Evolutionary conservation across 2,329 filamentous ascomycete genomes (phyloP).

Genomic region (Colletotrichum tamarilloi): DNA sequence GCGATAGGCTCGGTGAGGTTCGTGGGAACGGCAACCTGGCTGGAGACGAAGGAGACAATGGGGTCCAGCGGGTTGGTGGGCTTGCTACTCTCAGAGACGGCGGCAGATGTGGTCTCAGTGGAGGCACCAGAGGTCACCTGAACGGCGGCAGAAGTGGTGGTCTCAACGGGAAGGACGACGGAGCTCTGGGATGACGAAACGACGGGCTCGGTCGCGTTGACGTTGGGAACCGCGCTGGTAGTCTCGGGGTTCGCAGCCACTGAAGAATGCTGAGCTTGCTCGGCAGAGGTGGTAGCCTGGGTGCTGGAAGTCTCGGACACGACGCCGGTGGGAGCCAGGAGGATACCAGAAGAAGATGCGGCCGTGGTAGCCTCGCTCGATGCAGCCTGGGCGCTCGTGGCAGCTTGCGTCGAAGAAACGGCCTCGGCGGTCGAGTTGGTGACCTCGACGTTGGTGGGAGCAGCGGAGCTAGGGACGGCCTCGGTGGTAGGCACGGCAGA

Average conservation of each 20-base stretch:
- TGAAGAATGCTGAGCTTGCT: slow-evolving; percentile 5
- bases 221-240: slow-evolving; percentile 16
- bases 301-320: slow-evolving; percentile 39
- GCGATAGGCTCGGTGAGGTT: slow-evolving; percentile 27
- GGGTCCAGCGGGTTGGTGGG: slow-evolving; percentile 29
- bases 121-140: background rate
- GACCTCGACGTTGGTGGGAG: slow-evolving; percentile 22
- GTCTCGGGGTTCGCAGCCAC: background rate
- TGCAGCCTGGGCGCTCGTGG: background rate
- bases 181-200: slow-evolving; percentile 16
- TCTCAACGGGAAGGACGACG: slow-evolving; percentile 12
- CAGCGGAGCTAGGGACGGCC: slow-evolving; percentile 2
- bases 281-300: background rate
- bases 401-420: background rate
- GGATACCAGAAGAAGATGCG: slow-evolving; percentile 39
- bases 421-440: slow-evolving; percentile 2
- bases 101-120: background rate
- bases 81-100: slow-evolving; percentile 16
- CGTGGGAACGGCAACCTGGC: slow-evolving; percentile 13
- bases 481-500: background rate
- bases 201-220: slow-evolving; percentile 24
- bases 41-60: slow-evolving; percentile 30
- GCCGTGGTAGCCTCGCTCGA: slow-evolving; percentile 7
- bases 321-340: slow-evolving; percentile 46
- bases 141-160: background rate